Evolutionary conservation across 371 early-diverging fungal genomes (phyloP), one percentile per base, ranked within the genome.

Genomic region (Mortierella sp.): DNA sequence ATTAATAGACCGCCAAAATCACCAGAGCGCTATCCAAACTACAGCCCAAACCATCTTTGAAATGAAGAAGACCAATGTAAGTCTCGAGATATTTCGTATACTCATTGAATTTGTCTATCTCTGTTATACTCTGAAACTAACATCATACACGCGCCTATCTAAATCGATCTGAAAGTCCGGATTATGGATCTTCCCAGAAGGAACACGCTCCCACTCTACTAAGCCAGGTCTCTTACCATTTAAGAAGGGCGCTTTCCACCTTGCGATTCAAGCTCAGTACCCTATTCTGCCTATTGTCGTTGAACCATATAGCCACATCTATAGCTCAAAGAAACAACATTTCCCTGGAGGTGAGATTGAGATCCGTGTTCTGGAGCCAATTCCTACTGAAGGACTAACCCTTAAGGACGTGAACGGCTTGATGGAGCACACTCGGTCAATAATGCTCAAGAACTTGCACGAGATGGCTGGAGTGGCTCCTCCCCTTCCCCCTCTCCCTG

Each of bases 131-230:
- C 7, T 10, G 21, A 32, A 48, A 16, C 53, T 48, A 33, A 15
- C 40, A 48, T 19, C 19, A 21, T 3, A 2, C 21, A 45, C 57
- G 55, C 9, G 1, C 53, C 6, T 36, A 6, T 36, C 36, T 36
- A 36, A 36, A 36, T 36, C 11, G 57, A 24, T 58, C 58, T 33
- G 1, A 7, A 79, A 94, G 89, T 86, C 88, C 24, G 92, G 93
- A 43, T 92, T 98, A 16, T 95, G 92, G 88, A 87, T 98, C 63
- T 97, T 93, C 87, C 96, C 98, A 36, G 98, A 98, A 86, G 98
- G 98, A 59, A 98, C 98, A 6, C 93, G 98, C 40, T 93, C 94
- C 6, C 92, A 89, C 77, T 88, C 90, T 55, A 78, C 86, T 21
- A 91, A 90, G 59, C 87, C 95, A n/a, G 85, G 86, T 50, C 69